Evolutionary conservation across 495 filamentous ascomycete genomes (phyloP).

Genomic region (Astrothelium macrocarpum): DNA sequence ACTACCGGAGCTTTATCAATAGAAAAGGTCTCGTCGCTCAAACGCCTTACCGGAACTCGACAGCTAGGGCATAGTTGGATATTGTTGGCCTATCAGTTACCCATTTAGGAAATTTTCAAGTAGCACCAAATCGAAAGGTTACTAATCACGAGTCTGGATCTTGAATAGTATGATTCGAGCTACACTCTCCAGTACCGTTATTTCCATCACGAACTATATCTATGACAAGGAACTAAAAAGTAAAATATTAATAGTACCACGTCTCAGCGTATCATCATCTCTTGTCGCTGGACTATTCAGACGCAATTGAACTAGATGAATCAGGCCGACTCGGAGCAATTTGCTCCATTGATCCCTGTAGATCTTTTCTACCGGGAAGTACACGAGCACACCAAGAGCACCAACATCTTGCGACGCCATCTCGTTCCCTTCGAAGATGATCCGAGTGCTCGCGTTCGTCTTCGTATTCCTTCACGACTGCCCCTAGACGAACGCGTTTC

Average conservation of each 20-base stretch:
- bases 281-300: background rate
- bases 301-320: background rate
- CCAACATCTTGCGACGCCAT: constrained; percentile 51
- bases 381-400: constrained; percentile 57
- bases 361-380: constrained; percentile 40
- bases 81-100: too few relatives aligned
- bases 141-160: too few relatives aligned
- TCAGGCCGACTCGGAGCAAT: background rate
- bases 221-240: background rate
- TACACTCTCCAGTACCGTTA: too few relatives aligned
- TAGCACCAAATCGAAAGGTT: too few relatives aligned
- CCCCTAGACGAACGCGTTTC: constrained; percentile 64
- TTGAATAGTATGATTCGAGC: too few relatives aligned
- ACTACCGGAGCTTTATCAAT: too few relatives aligned
- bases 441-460: constrained; percentile 57
- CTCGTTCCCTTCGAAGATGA: constrained; percentile 47
- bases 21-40: too few relatives aligned
- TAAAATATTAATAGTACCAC: background rate
- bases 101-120: too few relatives aligned
- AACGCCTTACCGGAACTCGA: too few relatives aligned
- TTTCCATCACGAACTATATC: too few relatives aligned
- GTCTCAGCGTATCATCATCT: background rate
- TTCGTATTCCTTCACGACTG: constrained; percentile 70
- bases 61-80: too few relatives aligned
- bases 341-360: constrained; percentile 11